Evolutionary conservation across 2,329 filamentous ascomycete genomes (phyloP).

Genomic region (Calonectria henricotiae): DNA sequence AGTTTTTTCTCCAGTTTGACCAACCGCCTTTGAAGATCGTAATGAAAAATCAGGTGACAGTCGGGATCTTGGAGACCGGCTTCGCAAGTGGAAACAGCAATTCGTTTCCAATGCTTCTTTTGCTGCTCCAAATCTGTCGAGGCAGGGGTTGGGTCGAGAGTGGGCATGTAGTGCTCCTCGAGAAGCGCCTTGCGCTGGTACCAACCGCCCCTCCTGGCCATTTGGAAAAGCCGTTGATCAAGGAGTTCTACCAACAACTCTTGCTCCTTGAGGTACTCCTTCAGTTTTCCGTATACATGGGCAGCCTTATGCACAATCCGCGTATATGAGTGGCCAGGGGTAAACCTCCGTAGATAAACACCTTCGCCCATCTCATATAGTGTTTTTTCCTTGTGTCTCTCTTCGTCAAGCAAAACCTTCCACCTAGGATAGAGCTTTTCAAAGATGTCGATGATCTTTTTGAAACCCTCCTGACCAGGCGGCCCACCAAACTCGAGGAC

Average conservation of each 20-base stretch:
- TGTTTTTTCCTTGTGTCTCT: conserved; percentile 82
- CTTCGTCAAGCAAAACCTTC: conserved; percentile 80
- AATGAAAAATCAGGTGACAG: conserved; percentile 93
- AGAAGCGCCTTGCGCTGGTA: conserved; percentile 95
- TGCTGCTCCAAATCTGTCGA: conserved; percentile 66
- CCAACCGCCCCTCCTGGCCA: conserved; percentile 89
- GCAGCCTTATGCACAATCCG: conserved; percentile 92
- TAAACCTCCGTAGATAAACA: conserved; percentile 90
- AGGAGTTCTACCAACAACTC: conserved; percentile 82
- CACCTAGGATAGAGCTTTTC: conserved; percentile 86
- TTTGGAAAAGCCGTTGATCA: conserved; percentile 86
- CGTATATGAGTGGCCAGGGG: conserved; percentile 93
- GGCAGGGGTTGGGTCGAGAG: conserved; percentile 65
- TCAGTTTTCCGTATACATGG: conserved; percentile 84
- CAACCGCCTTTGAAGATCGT: conserved; percentile 95
- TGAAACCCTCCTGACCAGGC: conserved; percentile 76
- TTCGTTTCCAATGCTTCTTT: conserved; percentile 87
- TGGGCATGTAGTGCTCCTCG: conserved; percentile 95
- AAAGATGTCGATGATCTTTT: conserved; percentile 80
- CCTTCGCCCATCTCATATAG: conserved; percentile 89
- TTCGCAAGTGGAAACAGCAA: conserved; percentile 87
- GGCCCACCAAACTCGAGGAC: conserved; percentile 86
- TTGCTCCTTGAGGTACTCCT: conserved; percentile 85
- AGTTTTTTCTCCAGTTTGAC: conserved; percentile 89
- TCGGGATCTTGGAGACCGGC: conserved; percentile 87